Conservation (phyloP, 306 rosid genomes). For the Castanopsis chinensis region DNA sequence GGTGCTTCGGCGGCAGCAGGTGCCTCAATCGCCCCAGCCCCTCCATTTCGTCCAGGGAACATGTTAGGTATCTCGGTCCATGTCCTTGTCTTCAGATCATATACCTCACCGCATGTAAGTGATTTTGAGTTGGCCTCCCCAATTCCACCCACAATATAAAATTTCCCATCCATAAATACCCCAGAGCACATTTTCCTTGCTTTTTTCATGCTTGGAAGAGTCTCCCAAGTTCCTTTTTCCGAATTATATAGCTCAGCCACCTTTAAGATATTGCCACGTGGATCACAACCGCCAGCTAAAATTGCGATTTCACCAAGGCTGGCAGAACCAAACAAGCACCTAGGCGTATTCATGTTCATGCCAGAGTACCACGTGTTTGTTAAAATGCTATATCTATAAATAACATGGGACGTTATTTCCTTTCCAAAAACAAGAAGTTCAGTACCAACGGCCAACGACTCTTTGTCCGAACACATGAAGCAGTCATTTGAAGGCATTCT, state of each 20-base stretch:
- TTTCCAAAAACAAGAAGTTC: conserved; percentile 82
- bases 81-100: conserved; percentile 39
- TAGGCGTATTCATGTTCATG: conserved; percentile 50
- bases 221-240: conserved; percentile 55
- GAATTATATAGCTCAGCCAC: conserved; percentile 76
- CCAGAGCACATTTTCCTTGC: conserved; percentile 69
- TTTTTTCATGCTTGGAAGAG: conserved; percentile 62
- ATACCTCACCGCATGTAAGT: conserved; percentile 69
- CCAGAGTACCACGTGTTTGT: conserved; percentile 63
- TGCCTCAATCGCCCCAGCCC: conserved; percentile 24
- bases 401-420: conserved; percentile 41
- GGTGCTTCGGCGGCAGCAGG: conserved; percentile 54
- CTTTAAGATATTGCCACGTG: conserved; percentile 44
- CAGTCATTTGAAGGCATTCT: conserved; percentile 49
- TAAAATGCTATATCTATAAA: conserved; percentile 61
- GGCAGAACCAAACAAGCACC: conserved; percentile 76
- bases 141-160: conserved; percentile 70
- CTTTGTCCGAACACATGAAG: conserved; percentile 67
- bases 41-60: conserved; percentile 45
- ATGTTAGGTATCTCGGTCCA: conserved; percentile 73
- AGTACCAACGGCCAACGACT: conserved; percentile 79
- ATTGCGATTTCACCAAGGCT: conserved; percentile 67
- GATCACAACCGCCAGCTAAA: conserved; percentile 73
- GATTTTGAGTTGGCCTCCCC: conserved; percentile 29
- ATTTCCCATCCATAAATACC: conserved; percentile 60